Evolutionary conservation across 1,139 yeast species (phyloP).

Genomic region (Suhomyces kunorum): DNA sequence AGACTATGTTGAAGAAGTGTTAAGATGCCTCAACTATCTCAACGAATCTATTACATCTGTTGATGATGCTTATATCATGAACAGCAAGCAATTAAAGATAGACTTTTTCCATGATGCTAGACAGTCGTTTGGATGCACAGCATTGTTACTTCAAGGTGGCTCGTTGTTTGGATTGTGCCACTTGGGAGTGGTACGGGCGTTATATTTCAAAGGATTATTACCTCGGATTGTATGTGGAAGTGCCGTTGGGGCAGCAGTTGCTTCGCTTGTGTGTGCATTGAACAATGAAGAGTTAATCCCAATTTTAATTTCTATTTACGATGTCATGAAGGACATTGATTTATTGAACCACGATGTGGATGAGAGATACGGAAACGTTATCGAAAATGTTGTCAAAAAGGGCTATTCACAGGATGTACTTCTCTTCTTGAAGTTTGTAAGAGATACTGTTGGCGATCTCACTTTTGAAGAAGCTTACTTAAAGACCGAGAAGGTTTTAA

Average conservation of each 20-base stretch:
- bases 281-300: constrained; percentile 57
- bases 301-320: constrained; percentile 47
- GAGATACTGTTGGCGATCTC: constrained; percentile 74
- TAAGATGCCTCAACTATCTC: constrained; percentile 63
- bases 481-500: constrained; percentile 78
- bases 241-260: constrained; percentile 92
- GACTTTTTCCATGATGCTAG: constrained; percentile 90
- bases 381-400: constrained; percentile 65
- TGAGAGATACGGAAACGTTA: constrained; percentile 63
- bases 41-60: constrained; percentile 40
- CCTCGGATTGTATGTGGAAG: constrained; percentile 92
- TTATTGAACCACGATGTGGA: constrained; percentile 57
- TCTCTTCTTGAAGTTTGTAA: constrained; percentile 74
- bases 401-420: constrained; percentile 86
- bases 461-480: constrained; percentile 94
- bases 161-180: constrained; percentile 92
- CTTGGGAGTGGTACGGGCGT: constrained; percentile 84
- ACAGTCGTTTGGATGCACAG: constrained; percentile 88
- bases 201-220: constrained; percentile 68
- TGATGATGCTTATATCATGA: constrained; percentile 41
- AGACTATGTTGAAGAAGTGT: constrained; percentile 77
- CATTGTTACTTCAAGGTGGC: constrained; percentile 89
- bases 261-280: constrained; percentile 76
- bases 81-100: constrained; percentile 61
- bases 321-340: constrained; percentile 53